Conservation (phyloP, 78 protist species). For the Mantamonas sphyraenae region DNA sequence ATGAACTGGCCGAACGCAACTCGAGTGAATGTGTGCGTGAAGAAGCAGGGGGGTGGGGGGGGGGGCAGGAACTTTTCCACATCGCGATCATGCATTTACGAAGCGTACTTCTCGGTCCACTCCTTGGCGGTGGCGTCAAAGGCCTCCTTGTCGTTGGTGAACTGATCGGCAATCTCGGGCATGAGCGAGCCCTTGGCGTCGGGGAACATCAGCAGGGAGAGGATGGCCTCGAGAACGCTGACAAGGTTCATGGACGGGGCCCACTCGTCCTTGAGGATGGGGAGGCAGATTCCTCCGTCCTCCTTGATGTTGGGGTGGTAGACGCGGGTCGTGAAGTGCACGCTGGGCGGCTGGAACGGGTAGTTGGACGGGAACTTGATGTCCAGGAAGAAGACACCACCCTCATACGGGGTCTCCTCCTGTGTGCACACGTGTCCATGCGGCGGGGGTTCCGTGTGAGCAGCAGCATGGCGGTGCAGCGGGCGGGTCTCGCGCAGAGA, state of each 20-base stretch:
- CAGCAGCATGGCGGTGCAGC: too few species aligned
- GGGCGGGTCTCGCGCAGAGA: too few species aligned
- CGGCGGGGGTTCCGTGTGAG: too few species aligned
- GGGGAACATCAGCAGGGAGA: background rate
- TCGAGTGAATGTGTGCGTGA: too few species aligned
- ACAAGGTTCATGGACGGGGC: background rate
- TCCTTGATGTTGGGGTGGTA: slow-evolving; percentile 69
- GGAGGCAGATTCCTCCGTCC: slow-evolving; percentile 60
- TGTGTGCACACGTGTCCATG: too few species aligned
- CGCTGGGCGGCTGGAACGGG: slow-evolving; percentile 69
- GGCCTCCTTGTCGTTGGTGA: slow-evolving; percentile 40
- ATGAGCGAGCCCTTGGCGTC: slow-evolving; percentile 47
- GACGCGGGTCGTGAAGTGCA: slow-evolving; percentile 52
- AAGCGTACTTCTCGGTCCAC: slow-evolving; percentile 53
- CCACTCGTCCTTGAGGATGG: slow-evolving; percentile 30
- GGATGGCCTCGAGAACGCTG: background rate
- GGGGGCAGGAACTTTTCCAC: too few species aligned
- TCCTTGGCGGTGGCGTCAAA: slow-evolving; percentile 54
- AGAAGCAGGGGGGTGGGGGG: too few species aligned
- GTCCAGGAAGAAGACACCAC: slow-evolving; percentile 55
- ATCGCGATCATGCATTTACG: too few species aligned
- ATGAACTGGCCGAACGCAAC: too few species aligned
- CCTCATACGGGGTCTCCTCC: slow-evolving; percentile 62
- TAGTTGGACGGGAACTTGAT: slow-evolving; percentile 56
- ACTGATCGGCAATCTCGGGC: slow-evolving; percentile 53